Base-by-base conservation (phyloP, 106 monocot species). In the Acorus calamus region DNA sequence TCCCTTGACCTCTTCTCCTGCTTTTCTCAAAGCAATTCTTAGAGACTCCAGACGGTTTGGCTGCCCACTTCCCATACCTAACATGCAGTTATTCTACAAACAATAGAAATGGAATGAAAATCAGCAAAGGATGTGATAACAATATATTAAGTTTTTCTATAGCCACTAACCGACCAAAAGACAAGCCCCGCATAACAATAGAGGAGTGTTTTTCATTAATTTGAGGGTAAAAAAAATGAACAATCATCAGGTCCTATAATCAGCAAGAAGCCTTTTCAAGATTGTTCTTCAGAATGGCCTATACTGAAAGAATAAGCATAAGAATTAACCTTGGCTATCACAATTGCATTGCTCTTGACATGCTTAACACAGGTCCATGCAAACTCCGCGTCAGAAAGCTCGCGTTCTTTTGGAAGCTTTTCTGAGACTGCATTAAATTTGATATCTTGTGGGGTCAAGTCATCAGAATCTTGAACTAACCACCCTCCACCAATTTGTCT, bases 41-140 rank as follows among this genome's bases (percentile, higher is more conserved):
- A 96, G 46, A 65, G 84, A 84, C 80, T 96, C 96, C 50, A 87
- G 49, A 69, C 96, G 81, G 55, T 91, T 96, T 42, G 96, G 96
- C 64, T 96, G 96, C 5, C 96, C 96, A 77, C 96, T 96, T 14
- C 96, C 96, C 96, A 96, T 96, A 53, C 96, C 96, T 59, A 94
- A 51, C 90, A 94, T 94, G 56, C 91, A 87, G 57, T 87, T 96
- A 64, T 91, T 79, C 96, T 96, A 64, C 69, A 72, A 4, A 10
- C 47, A 50, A 47, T 8, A 44, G 14, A 6, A 56, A 4, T n/a
- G 51, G 4, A 59, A 59, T 59, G 5, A 6, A 42, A 55, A 65
- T 41, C 42, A 8, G 14, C 5, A 43, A 10, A 42, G 50, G 11
- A 28, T 2, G 5, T 7, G 8, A 9, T 8, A 56, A 51, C 28